Evolutionary conservation across 306 rosid species (phyloP), one percentile per base, ranked within the genome.

Genomic region (Vigna radiata): DNA sequence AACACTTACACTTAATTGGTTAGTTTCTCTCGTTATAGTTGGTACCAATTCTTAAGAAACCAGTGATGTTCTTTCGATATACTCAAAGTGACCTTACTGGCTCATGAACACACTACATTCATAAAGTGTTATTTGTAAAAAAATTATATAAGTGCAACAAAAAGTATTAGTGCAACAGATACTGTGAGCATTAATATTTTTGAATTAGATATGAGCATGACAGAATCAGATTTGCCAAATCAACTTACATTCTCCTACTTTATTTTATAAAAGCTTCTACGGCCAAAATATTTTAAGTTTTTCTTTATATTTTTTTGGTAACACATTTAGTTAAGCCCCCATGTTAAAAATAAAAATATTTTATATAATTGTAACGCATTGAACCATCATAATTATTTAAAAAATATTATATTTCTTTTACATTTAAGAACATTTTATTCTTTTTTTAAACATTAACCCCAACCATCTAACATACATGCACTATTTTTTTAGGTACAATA

Each of bases 21-120:
- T 58, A 23, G 3, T 31, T 61, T 16, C 3, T 31, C 8, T 16
- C 13, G 7, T 15, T 29, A 2, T 12, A 16, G 7, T 16, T 61
- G 41, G 19, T 29, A 31, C 67, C 21, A 61, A 31, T 62, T 62
- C 0, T 47, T 62, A 36, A 8, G 25, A 16, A 29, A 7, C 41
- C 29, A 25, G 41, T 37, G 3, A 27, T 60, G 19, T 31, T 61
- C 68, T 12, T 61, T 63, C 39, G 36, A 62, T 62, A 62, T 25
- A 19, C 15, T 62, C 47, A 15, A 62, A 62, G 68, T 39, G 25
- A 39, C 19, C 41, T 29, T 60, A 39, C 18, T 59, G 65, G 18
- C 10, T 58, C 64, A 58, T 58, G 41, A 59, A 59, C 65, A 41
- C 65, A 59, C 65, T 27, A 59, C n/a, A 25, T 10, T 11, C 23